Conservation (phyloP, 1,284 basidiomycete genomes). For the Fomitiporia mediterranea region DNA sequence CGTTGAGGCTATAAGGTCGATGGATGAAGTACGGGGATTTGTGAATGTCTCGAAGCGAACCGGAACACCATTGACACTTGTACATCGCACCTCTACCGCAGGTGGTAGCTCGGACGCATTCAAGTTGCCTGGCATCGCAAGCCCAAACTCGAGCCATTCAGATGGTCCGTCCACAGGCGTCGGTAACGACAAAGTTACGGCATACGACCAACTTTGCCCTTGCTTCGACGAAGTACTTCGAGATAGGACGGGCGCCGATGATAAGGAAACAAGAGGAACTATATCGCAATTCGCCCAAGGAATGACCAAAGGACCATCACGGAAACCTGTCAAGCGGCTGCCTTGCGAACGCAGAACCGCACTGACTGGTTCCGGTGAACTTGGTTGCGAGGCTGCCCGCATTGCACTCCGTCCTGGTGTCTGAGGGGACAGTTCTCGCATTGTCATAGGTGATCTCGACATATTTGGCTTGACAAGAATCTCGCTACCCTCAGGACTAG, state of each 20-base stretch:
- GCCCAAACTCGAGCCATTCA: constrained; percentile 75
- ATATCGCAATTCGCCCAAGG: constrained; percentile 51
- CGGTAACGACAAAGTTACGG: constrained; percentile 51
- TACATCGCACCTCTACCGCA: constrained; percentile 52
- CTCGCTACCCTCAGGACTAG: constrained; percentile 13
- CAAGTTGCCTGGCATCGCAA: constrained; percentile 39
- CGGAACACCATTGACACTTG: constrained; percentile 60
- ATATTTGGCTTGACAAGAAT: constrained; percentile 11
- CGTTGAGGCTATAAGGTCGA: constrained; percentile 36
- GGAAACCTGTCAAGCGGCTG: constrained; percentile 29
- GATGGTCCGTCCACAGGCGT: constrained; percentile 51
- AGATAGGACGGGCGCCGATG: not conserved
- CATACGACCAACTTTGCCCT: constrained; percentile 43
- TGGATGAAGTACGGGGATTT: constrained; percentile 35
- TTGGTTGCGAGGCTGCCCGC: constrained; percentile 1
- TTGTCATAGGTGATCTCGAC: not conserved
- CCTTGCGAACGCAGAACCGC: constrained; percentile 23
- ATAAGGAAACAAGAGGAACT: constrained; percentile 41
- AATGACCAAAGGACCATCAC: constrained; percentile 58
- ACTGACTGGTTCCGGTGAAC: constrained; percentile 22
- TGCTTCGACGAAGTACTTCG: constrained; percentile 20
- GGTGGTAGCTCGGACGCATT: constrained; percentile 21
- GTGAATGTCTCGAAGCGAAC: constrained; percentile 51
- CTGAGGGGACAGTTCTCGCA: constrained; percentile 1
- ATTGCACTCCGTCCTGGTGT: not conserved